These are phyloP conservation scores for Cutaneotrichosporon cutaneum DNA, from an alignment of 1,284 basidiomycete genomes.

Conservation along the genomic window DNA sequence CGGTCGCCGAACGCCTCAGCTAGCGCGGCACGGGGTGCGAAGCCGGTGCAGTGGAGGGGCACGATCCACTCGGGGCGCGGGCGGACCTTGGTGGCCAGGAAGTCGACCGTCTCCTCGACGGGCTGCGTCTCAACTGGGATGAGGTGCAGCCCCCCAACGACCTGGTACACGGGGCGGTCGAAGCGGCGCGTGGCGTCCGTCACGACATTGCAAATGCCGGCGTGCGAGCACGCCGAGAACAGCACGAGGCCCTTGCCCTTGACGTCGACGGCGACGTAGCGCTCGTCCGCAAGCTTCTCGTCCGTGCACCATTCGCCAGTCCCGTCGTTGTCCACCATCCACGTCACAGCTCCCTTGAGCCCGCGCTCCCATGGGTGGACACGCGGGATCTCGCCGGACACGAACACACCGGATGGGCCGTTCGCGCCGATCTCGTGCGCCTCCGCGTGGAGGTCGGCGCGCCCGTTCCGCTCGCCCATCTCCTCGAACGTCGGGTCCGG, in stretches of 20 bases:
- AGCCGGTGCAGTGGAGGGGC: slow-evolving; percentile 80
- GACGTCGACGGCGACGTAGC: slow-evolving; percentile 72
- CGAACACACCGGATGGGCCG: slow-evolving; percentile 65
- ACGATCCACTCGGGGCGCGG: slow-evolving; percentile 69
- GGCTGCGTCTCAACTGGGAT: slow-evolving; percentile 64
- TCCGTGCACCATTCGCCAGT: slow-evolving; percentile 61
- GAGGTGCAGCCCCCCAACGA: slow-evolving; percentile 76
- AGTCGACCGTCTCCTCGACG: slow-evolving; percentile 68
- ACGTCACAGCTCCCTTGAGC: slow-evolving; percentile 65
- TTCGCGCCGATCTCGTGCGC: slow-evolving; percentile 69
- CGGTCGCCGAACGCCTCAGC: slow-evolving; percentile 67
- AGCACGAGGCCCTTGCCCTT: slow-evolving; percentile 73
- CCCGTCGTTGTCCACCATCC: slow-evolving; percentile 54
- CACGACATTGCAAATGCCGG: slow-evolving; percentile 77
- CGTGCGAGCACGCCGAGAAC: slow-evolving; percentile 81
- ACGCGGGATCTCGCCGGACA: slow-evolving; percentile 76
- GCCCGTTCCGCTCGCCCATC: slow-evolving; percentile 61
- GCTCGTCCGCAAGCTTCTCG: slow-evolving; percentile 74
- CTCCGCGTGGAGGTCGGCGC: slow-evolving; percentile 60
- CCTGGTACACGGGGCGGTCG: slow-evolving; percentile 71
- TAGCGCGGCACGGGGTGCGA: slow-evolving; percentile 67
- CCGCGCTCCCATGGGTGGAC: slow-evolving; percentile 67
- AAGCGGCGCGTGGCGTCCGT: slow-evolving; percentile 65
- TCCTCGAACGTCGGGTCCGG: slow-evolving; percentile 69
- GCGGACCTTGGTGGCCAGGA: slow-evolving; percentile 61